Evolutionary conservation across 2,329 filamentous ascomycete species (phyloP).

Genomic region (Madurella mycetomatis): DNA sequence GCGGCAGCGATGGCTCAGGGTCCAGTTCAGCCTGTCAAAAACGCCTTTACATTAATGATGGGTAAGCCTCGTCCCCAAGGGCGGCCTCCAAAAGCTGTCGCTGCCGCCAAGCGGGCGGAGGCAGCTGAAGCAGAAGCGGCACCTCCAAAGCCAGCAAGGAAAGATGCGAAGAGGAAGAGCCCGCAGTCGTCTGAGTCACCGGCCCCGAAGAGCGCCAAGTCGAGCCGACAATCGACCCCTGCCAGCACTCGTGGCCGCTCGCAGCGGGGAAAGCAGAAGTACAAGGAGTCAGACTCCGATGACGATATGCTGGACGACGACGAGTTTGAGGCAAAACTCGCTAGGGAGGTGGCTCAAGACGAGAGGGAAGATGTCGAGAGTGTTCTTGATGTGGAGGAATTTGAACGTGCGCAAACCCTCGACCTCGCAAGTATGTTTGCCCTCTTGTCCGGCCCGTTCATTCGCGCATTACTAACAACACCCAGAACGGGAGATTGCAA

Average conservation of each 20-base stretch:
- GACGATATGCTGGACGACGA: slow-evolving; percentile 69
- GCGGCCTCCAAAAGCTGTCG: slow-evolving; percentile 19
- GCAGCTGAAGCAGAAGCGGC: slow-evolving; percentile 31
- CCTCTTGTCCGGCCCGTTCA: neutral
- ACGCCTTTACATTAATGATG: slow-evolving; percentile 55
- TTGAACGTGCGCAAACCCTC: slow-evolving; percentile 61
- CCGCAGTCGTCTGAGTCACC: slow-evolving; percentile 32
- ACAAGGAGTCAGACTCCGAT: slow-evolving; percentile 56
- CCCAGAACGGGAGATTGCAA: slow-evolving; percentile 73
- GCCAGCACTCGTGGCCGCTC: slow-evolving; percentile 49
- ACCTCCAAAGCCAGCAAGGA: slow-evolving; percentile 19
- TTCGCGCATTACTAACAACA: slow-evolving; percentile 27
- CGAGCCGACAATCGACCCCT: slow-evolving; percentile 72
- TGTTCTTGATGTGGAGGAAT: slow-evolving; percentile 52
- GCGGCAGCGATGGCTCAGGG: slow-evolving; percentile 32
- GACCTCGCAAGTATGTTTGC: slow-evolving; percentile 66
- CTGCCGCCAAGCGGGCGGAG: slow-evolving; percentile 15
- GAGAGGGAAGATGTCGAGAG: slow-evolving; percentile 35
- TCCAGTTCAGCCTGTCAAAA: slow-evolving; percentile 28
- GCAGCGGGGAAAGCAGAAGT: slow-evolving; percentile 44
- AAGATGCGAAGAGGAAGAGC: slow-evolving; percentile 34
- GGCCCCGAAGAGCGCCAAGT: slow-evolving; percentile 65
- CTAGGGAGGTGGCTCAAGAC: slow-evolving; percentile 51
- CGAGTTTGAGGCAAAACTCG: slow-evolving; percentile 76
- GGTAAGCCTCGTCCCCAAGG: slow-evolving; percentile 30